Evolutionary conservation across 441 rosid genomes (phyloP).

Genomic region (Macaranga tanarius): DNA sequence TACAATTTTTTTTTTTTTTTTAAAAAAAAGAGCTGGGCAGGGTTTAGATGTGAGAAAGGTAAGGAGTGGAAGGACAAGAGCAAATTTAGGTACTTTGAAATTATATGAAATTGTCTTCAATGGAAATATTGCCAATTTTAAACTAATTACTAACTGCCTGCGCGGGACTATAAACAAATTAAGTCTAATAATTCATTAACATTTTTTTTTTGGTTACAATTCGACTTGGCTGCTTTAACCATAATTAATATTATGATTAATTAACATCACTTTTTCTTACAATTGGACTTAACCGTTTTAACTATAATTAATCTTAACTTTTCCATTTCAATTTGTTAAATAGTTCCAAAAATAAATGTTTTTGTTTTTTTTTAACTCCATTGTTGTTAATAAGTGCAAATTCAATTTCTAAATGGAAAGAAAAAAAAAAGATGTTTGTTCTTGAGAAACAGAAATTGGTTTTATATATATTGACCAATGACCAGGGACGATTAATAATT

Average conservation of each 20-base stretch:
- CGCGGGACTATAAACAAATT: background rate
- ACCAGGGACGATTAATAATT: too few species aligned
- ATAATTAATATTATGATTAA: background rate
- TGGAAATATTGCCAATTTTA: background rate
- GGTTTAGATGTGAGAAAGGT: conserved; percentile 1
- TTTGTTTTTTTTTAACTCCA: background rate
- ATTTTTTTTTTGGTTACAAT: background rate
- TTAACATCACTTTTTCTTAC: background rate
- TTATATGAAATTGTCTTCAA: background rate
- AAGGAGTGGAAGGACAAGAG: conserved; percentile 16
- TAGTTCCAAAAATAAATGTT: too few species aligned
- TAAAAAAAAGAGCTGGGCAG: background rate
- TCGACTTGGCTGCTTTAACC: background rate
- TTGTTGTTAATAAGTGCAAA: background rate
- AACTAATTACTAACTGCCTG: background rate
- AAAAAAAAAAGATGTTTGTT: background rate
- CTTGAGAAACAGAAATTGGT: too few species aligned
- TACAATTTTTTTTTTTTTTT: too few species aligned
- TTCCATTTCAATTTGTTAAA: background rate
- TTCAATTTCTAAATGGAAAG: background rate
- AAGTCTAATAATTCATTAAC: background rate
- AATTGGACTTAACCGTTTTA: background rate
- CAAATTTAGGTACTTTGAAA: background rate
- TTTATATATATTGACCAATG: too few species aligned
- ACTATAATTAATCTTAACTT: background rate